A percentile compares a stretch with the other conserved stretches of the same genome.
These are phyloP conservation scores for Aspergillus texensis DNA, from an alignment of 2,329 filamentous ascomycete species.

Conservation along the genomic window DNA sequence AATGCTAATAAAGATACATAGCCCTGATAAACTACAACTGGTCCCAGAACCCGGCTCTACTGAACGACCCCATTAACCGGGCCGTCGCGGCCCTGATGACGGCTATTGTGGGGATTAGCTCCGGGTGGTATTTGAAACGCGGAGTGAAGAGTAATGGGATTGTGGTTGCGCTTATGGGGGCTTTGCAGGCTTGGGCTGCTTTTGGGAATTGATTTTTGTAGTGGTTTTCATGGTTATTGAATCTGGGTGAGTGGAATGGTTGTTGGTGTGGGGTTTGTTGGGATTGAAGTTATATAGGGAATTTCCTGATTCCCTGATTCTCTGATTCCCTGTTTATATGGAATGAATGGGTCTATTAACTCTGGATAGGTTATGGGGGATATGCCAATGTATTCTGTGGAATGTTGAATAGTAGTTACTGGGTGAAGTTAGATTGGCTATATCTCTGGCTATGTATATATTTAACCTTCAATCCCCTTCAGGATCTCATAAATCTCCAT, in stretches of 20 bases:
- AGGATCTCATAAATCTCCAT: neutral
- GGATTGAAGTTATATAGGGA: no score
- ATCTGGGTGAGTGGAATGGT: neutral
- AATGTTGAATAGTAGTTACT: neutral
- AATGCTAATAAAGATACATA: neutral
- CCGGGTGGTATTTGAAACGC: slow-evolving; percentile 27
- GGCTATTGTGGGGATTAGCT: slow-evolving; percentile 26
- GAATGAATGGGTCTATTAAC: slow-evolving; percentile 14
- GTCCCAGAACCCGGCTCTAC: slow-evolving; percentile 18
- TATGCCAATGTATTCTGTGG: neutral
- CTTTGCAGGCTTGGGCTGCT: slow-evolving; percentile 23
- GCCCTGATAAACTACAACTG: slow-evolving; percentile 23
- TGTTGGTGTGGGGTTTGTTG: no score
- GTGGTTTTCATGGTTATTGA: neutral
- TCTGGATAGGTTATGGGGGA: neutral
- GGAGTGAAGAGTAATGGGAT: slow-evolving; percentile 23
- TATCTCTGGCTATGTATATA: neutral
- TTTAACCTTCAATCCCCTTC: neutral
- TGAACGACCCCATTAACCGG: slow-evolving; percentile 18
- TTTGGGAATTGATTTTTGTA: slow-evolving; percentile 7
- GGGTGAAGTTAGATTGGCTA: neutral
- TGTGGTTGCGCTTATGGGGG: slow-evolving; percentile 21
- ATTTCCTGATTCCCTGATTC: no score
- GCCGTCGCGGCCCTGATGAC: slow-evolving; percentile 23
- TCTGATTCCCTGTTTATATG: no score